Base-by-base conservation (phyloP, 345 rosid species). In the Camelina sativa region DNA sequence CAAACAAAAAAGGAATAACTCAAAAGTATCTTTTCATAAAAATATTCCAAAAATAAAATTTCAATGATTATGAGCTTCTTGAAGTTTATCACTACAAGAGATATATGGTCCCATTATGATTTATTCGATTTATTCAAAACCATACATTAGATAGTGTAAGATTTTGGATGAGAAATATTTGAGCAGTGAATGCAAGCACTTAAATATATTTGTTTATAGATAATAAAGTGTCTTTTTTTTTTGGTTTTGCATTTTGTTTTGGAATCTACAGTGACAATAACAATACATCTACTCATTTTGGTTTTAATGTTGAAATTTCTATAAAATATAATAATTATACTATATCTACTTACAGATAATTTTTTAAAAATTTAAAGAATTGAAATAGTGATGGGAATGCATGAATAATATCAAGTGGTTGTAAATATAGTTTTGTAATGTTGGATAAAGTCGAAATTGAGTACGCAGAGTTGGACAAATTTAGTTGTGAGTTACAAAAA, bases 61-160 rank as follows among this genome's bases (percentile, higher is more conserved):
- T 62, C 58, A 76, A 69, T 69, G 75, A 76, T 76, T 69, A 40
- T 62, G 59, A 43, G 80, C 50, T 69, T 69, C 71, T 54, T 69
- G 70, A 46, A 69, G 80, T 69, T 62, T 69, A 62, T 63, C 75
- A 54, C 80, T 69, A 55, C 25, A 55, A 76, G 19, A 63, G 52
- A 69, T 69, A 28, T 4, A 69, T 76, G 80, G 80, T 69, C 80
- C 80, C 80, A 44, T 63, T 63, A 67, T 19, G 57, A 41, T 61
- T 52, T 43, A 17, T 40, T 68, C 43, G 32, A 48, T 48, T n/a
- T 13, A 68, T 68, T 62, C 47, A 51, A 62, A 76, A 65, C 75
- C 70, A 69, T 44, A 44, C 52, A 69, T 76, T 76, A 62, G 40
- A 62, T 46, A 62, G 40, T 60, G 25, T 40, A 58, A 50, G 69